Evolutionary conservation across 1,284 basidiomycete species (phyloP).

Genomic region (Malassezia dermatis): DNA sequence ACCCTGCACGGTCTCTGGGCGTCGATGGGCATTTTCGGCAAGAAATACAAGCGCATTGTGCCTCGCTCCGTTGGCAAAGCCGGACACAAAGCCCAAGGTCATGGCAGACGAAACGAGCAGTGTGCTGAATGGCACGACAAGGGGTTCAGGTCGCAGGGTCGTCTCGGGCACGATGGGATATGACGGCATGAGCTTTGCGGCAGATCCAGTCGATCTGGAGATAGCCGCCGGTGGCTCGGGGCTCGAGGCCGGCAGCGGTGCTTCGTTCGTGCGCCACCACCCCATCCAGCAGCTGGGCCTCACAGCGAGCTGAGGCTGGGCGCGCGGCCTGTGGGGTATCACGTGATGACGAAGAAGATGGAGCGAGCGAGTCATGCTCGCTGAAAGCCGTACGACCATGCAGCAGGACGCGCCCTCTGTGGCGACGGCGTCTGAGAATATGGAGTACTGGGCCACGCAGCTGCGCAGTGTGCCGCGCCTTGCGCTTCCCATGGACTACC

Average conservation of each 20-base stretch:
- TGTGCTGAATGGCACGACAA: constrained; percentile 12
- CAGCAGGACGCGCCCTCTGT: not conserved
- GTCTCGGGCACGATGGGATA: not conserved
- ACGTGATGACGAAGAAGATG: not conserved
- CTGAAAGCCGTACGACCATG: not conserved
- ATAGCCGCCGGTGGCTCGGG: not conserved
- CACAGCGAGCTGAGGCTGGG: not conserved
- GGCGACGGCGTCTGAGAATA: constrained; percentile 15
- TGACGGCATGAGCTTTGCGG: not conserved
- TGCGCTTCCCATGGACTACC: constrained; percentile 92
- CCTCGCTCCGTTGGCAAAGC: constrained; percentile 25
- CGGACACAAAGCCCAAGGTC: constrained; percentile 32
- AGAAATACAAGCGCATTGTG: constrained; percentile 36
- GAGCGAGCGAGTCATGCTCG: not conserved
- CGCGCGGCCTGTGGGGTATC: not conserved
- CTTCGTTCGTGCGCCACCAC: not conserved
- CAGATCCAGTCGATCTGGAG: not conserved
- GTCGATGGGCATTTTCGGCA: constrained; percentile 45
- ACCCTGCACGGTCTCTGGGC: constrained; percentile 44
- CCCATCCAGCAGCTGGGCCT: not conserved
- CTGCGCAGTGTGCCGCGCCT: constrained; percentile 66
- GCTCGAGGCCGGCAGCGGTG: not conserved
- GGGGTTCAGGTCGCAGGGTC: not conserved
- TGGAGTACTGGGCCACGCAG: constrained; percentile 42
- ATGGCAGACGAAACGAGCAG: constrained; percentile 21